Evolutionary conservation across 495 filamentous ascomycete species (phyloP).

Genomic region (Pyrenopolyporus hunteri): DNA sequence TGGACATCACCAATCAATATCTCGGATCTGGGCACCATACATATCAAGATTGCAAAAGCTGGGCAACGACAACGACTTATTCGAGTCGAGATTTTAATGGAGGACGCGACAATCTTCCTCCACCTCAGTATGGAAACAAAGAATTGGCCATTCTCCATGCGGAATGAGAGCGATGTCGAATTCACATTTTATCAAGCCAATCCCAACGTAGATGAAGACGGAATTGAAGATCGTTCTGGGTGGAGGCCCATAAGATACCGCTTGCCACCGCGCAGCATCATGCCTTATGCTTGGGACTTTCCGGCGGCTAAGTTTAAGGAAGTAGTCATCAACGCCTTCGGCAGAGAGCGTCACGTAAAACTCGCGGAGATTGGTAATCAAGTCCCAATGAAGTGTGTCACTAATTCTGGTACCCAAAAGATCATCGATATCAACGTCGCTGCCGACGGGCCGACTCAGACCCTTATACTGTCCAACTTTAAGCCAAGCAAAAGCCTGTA

Average conservation of each 20-base stretch:
- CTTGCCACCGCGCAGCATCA: conserved; percentile 93
- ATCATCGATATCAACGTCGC: conserved; percentile 95
- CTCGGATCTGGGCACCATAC: conserved; percentile 85
- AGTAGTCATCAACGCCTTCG: conserved; percentile 77
- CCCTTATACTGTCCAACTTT: conserved; percentile 92
- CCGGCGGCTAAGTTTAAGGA: conserved; percentile 96
- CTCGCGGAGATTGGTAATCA: conserved; percentile 95
- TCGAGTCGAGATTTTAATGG: conserved; percentile 86
- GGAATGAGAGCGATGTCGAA: conserved; percentile 94
- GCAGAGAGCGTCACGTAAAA: conserved; percentile 86
- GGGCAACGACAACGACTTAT: conserved; percentile 89
- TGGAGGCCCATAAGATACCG: conserved; percentile 93
- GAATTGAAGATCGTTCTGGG: conserved; percentile 77
- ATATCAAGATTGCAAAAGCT: conserved; percentile 90
- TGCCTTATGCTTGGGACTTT: conserved; percentile 99
- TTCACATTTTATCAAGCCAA: conserved; percentile 92
- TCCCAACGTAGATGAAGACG: conserved; percentile 76
- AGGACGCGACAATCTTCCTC: conserved; percentile 89
- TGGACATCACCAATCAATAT: conserved; percentile 99
- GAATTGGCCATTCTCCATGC: conserved; percentile 98
- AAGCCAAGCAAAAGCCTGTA: conserved; percentile 93
- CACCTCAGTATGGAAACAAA: conserved; percentile 88
- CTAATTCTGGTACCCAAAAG: conserved; percentile 69
- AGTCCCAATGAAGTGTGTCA: conserved; percentile 77
- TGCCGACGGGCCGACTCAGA: conserved; percentile 94